Conservation (phyloP, 768 basidiomycete species). For the Austroboletus eburneus region DNA sequence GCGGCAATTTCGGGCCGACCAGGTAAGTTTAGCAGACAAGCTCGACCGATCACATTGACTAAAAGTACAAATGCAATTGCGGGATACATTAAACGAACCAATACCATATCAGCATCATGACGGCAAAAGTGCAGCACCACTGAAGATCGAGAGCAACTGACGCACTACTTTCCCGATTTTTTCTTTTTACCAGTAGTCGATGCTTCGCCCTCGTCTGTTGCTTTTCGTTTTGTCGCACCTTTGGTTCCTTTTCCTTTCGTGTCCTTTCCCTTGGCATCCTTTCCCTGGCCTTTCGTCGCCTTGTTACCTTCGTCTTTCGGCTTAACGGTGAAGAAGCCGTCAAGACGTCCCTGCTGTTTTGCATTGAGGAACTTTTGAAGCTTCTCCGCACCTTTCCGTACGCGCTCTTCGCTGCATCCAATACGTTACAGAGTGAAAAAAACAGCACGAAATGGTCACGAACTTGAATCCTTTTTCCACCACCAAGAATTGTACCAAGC, state of each 20-base stretch:
- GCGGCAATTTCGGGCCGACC: too few relatives aligned
- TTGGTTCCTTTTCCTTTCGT: constrained; percentile 14
- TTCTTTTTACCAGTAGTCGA: constrained; percentile 37
- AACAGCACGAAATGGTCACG: not conserved
- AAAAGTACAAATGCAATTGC: constrained; percentile 14
- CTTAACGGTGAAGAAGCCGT: constrained; percentile 88
- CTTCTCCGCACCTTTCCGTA: constrained; percentile 93
- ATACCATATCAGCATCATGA: not conserved
- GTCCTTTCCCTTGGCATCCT: constrained; percentile 41
- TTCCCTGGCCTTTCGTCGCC: constrained; percentile 10
- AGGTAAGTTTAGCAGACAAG: too few relatives aligned
- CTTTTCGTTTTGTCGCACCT: constrained; percentile 21
- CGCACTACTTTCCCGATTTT: constrained; percentile 37
- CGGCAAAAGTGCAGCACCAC: not conserved
- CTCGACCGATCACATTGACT: too few relatives aligned
- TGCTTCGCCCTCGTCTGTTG: constrained; percentile 32
- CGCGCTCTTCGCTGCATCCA: constrained; percentile 81
- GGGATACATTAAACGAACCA: constrained; percentile 8
- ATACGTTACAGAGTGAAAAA: not conserved
- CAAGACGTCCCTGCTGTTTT: constrained; percentile 95
- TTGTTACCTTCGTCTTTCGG: constrained; percentile 47
- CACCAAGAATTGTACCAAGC: constrained; percentile 90
- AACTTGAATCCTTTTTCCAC: constrained; percentile 97
- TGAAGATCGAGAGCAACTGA: not conserved
- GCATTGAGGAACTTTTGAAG: constrained; percentile 78